Conservation (phyloP, 2,329 filamentous ascomycete species). For the Aspergillus candidus region DNA sequence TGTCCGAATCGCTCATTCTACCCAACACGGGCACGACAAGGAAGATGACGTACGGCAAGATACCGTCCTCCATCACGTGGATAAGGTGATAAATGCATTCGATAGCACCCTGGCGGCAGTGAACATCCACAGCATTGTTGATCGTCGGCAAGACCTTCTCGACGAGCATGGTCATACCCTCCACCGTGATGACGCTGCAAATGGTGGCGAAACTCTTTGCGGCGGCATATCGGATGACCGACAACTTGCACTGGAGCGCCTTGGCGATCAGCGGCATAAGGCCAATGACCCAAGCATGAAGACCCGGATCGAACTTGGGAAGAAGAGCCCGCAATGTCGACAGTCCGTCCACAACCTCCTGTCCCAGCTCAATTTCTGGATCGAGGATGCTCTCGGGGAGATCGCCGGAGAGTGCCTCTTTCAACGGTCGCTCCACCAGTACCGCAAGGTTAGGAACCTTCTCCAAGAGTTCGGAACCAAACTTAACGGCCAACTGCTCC, state of each 20-base stretch:
- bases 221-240: slow-evolving; percentile 91
- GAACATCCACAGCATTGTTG: slow-evolving; percentile 80
- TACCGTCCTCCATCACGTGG: slow-evolving; percentile 94
- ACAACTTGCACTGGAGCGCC: slow-evolving; percentile 78
- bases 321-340: slow-evolving; percentile 86
- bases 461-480: slow-evolving; percentile 70
- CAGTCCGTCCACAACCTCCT: slow-evolving; percentile 89
- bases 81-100: slow-evolving; percentile 97
- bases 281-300: slow-evolving; percentile 74
- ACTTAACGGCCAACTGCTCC: slow-evolving; percentile 75
- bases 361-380: slow-evolving; percentile 69
- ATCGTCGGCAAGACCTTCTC: slow-evolving; percentile 89
- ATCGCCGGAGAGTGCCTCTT: slow-evolving; percentile 64
- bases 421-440: slow-evolving; percentile 76
- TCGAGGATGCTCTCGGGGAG: slow-evolving; percentile 69
- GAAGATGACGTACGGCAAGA: slow-evolving; percentile 97
- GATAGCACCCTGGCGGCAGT: slow-evolving; percentile 85
- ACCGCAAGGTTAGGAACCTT: slow-evolving; percentile 74
- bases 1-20: slow-evolving; percentile 97
- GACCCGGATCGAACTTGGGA: slow-evolving; percentile 72
- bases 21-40: slow-evolving; percentile 94
- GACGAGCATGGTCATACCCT: slow-evolving; percentile 93
- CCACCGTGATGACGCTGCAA: slow-evolving; percentile 90
- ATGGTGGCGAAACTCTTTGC: slow-evolving; percentile 96
- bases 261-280: slow-evolving; percentile 81